Evolutionary conservation across 2,329 filamentous ascomycete genomes (phyloP), one percentile per base, ranked within the genome.

Genomic region (Alternaria triticimaculans): DNA sequence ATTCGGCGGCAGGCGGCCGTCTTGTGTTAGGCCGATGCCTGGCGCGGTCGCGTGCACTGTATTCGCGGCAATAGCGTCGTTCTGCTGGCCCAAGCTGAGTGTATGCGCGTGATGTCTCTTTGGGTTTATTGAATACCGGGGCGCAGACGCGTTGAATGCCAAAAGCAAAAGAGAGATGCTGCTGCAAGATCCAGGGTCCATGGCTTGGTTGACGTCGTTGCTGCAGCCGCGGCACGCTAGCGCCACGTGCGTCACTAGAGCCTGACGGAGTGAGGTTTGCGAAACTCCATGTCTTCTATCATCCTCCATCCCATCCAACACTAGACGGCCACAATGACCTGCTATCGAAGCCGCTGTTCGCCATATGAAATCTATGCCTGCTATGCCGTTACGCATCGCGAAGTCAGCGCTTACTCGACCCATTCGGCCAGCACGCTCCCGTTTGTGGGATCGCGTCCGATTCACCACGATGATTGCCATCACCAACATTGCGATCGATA

Each of bases 191-290:
- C 43, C 18, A 46, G 58, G 56, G 26, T 54, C 49, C 50, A 55
- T 20, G 25, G 15, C 23, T 30, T 28, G 54, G 41, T 55, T 67
- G 65, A 67, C 65, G 65, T 67, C 57, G 65, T 67, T 62, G 63
- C 30, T 51, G 54, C 60, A 56, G 60, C 62, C 12, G 54, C 65
- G 48, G 46, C 60, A 61, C 57, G 63, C 65, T 67, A 65, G 55
- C 63, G 63, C 65, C 65, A 67, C 65, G 65, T 67, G 63, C 65
- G 59, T 61, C 55, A 59, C 50, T 48, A 11, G 26, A 25, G 30
- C 33, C 18, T 41, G 37, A 41, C 37, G 37, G 0, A 4, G 30
- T 14, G n/a, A 58, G 33, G 20, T 43, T 26, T 20, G 43, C 54
- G 48, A 37, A 51, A 65, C 60, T 55, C 21, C 60, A 60, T 23